Conservation (phyloP, 2,329 filamentous ascomycete genomes). For the Chrysoporthe deuterocubensis region DNA sequence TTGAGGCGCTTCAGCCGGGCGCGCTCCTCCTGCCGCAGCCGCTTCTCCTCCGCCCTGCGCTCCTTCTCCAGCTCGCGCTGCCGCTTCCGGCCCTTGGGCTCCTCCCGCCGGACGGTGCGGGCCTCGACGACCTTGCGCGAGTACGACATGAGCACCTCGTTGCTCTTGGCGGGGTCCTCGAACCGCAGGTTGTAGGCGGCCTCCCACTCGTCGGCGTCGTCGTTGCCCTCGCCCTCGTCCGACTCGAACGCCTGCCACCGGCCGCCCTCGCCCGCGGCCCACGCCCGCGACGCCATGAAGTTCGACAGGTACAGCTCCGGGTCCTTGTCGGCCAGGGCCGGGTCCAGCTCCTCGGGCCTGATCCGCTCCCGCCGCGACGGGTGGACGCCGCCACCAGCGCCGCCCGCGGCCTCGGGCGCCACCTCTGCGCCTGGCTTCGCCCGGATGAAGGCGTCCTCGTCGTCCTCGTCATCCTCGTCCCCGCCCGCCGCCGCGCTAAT, state of each 20-base stretch:
- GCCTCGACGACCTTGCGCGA: conserved; percentile 82
- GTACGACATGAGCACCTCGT: conserved; percentile 86
- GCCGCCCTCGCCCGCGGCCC: conserved; percentile 71
- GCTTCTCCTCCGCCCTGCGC: conserved; percentile 78
- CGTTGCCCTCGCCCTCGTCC: conserved; percentile 83
- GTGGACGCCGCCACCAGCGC: conserved; percentile 60
- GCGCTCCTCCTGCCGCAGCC: conserved; percentile 76
- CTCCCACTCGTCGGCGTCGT: conserved; percentile 84
- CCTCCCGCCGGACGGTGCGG: conserved; percentile 85
- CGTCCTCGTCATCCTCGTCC: conserved; percentile 56
- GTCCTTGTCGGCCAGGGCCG: conserved; percentile 81
- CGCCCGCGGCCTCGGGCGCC: conserved; percentile 36
- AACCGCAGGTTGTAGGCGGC: conserved; percentile 95
- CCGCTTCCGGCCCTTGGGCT: conserved; percentile 75
- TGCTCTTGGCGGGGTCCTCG: conserved; percentile 86
- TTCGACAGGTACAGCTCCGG: conserved; percentile 91
- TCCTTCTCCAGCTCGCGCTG: conserved; percentile 78
- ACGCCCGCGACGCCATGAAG: conserved; percentile 90
- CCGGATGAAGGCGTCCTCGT: conserved; percentile 77
- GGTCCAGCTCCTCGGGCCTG: conserved; percentile 62
- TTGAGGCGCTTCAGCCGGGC: conserved; percentile 84
- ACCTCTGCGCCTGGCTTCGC: conserved; percentile 58
- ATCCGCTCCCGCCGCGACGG: conserved; percentile 56
- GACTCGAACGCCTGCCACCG: conserved; percentile 86
- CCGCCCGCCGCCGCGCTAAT: conserved; percentile 69